Conservation (phyloP, 225 moss, liverwort and hornwort species). For the Lunularia cruciata region DNA sequence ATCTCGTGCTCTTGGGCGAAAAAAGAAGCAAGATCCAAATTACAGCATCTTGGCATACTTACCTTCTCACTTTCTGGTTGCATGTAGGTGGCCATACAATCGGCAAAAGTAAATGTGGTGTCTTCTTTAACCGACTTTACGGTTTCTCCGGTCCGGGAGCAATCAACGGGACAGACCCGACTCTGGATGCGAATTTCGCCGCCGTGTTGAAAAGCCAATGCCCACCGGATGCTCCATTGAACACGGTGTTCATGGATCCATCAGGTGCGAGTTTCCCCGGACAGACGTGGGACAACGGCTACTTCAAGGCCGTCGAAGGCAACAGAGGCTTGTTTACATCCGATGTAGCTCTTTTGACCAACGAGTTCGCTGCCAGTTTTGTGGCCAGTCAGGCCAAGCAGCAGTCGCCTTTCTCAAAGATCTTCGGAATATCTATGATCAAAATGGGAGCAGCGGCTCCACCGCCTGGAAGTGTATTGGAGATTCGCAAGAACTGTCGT, state of each 20-base stretch:
- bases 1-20: too few species aligned
- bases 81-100: conserved; percentile 8
- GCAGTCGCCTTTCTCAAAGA: background rate
- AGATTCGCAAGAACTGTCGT: conserved; percentile 3
- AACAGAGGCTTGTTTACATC: conserved; percentile 10
- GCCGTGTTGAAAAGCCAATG: background rate
- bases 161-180: background rate
- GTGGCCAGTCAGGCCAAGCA: background rate
- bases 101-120: background rate
- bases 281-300: conserved; percentile 5
- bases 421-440: background rate
- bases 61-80: too few species aligned
- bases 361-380: background rate
- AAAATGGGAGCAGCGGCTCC: background rate
- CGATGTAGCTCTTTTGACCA: background rate
- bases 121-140: too few species aligned
- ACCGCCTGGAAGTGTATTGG: background rate
- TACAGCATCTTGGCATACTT: too few species aligned
- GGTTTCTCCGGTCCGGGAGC: background rate
- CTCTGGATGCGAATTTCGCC: background rate
- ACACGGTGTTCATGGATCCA: background rate
- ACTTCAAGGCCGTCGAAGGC: conserved; percentile 9
- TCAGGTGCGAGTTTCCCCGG: background rate
- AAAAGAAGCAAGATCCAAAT: too few species aligned
- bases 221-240: background rate